phyloP scores from a whole-genome alignment of 176 grass and related monocot genomes.

The Oryza glumipatula region DNA sequence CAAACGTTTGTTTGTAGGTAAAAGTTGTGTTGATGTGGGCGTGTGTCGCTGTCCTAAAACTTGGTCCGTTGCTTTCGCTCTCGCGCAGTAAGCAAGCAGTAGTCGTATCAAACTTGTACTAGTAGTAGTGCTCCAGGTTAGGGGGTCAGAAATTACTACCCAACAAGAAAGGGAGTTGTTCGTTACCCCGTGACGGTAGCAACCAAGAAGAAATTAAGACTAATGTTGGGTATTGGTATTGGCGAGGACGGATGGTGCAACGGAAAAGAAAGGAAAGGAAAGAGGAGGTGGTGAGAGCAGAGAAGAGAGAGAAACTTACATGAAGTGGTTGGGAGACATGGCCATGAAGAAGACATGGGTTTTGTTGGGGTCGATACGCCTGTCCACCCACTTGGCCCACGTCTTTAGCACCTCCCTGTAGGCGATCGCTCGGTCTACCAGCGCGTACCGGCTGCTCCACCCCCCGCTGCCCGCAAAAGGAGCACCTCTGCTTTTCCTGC shows the following conservation, averaged over 20 bases:
- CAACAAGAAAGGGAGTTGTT: background rate
- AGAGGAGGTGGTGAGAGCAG: too few relatives aligned
- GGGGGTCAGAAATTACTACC: background rate
- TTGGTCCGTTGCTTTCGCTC: background rate
- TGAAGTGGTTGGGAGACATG: conserved; percentile 83
- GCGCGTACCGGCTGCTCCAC: conserved; percentile 50
- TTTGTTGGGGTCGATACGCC: conserved; percentile 61
- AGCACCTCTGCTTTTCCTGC: conserved; percentile 30
- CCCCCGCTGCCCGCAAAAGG: conserved; percentile 29
- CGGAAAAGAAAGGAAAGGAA: background rate
- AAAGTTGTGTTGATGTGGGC: background rate
- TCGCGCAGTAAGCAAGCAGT: background rate
- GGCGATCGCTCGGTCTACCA: conserved; percentile 70
- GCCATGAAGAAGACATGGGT: conserved; percentile 91
- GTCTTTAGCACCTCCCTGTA: conserved; percentile 77
- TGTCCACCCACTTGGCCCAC: conserved; percentile 81
- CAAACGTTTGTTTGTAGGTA: background rate
- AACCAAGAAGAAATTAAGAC: background rate
- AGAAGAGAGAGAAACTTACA: too few relatives aligned
- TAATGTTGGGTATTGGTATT: too few relatives aligned
- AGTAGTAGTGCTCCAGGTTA: background rate
- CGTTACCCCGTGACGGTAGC: background rate
- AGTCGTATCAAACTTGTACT: background rate
- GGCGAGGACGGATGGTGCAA: background rate
- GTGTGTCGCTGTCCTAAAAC: too few relatives aligned